phyloP scores from a whole-genome alignment of 139 green algal species.

The Chlorella sp. region DNA sequence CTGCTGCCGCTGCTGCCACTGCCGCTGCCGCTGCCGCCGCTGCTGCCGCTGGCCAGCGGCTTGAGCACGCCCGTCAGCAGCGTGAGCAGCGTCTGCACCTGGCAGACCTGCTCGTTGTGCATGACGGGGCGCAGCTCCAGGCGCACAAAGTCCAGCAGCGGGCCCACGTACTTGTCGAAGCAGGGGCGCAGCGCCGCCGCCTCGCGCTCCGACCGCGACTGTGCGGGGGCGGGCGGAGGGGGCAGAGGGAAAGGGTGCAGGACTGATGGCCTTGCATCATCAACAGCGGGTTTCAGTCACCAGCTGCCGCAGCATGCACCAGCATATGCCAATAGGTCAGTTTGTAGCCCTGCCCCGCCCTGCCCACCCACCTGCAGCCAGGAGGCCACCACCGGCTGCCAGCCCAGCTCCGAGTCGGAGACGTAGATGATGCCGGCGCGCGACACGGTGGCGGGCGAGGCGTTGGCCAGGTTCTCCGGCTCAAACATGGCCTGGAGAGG shows the following conservation, averaged over 20 bases:
- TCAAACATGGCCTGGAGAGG: constrained; percentile 88
- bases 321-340: too few relatives aligned
- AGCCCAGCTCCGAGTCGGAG: constrained; percentile 90
- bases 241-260: background rate
- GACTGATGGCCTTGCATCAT: too few relatives aligned
- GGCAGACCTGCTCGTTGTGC: constrained; percentile 87
- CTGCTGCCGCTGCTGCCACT: background rate
- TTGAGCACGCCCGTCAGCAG: constrained; percentile 83
- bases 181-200: constrained; percentile 65
- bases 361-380: constrained; percentile 73
- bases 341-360: background rate
- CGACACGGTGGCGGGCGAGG: constrained; percentile 94
- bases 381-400: constrained; percentile 84
- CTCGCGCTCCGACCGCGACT: constrained; percentile 59
- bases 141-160: constrained; percentile 81
- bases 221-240: constrained; percentile 3
- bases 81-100: constrained; percentile 81
- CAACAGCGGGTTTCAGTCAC: too few relatives aligned
- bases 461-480: constrained; percentile 95
- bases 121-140: constrained; percentile 84
- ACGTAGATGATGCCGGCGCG: constrained; percentile 94
- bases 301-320: too few relatives aligned
- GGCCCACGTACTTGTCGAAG: constrained; percentile 88
- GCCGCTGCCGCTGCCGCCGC: constrained; percentile 12
- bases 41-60: too few relatives aligned